A percentile compares a stretch with the other conserved stretches of the same genome.
These are phyloP conservation scores for Pittosporum tobira DNA, from an alignment of 129 eudicot species.

Conservation along the genomic window DNA sequence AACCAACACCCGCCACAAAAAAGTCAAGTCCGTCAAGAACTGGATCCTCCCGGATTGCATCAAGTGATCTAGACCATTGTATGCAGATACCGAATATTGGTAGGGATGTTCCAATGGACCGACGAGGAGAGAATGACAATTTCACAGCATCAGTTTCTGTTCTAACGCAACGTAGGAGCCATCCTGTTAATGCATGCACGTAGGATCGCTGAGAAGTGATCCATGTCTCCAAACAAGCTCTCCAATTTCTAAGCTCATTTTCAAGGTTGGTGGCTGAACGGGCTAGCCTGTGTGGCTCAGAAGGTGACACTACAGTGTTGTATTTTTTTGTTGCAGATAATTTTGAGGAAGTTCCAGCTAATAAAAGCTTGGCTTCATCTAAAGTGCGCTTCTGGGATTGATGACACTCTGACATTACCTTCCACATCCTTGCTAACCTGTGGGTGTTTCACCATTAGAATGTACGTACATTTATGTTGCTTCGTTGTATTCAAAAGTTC, in stretches of 20 bases:
- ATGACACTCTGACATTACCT: slow-evolving; percentile 89
- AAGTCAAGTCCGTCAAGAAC: slow-evolving; percentile 87
- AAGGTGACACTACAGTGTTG: slow-evolving; percentile 51
- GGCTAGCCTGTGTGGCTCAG: slow-evolving; percentile 80
- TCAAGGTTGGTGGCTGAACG: slow-evolving; percentile 85
- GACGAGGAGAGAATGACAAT: slow-evolving; percentile 71
- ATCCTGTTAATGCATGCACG: slow-evolving; percentile 67
- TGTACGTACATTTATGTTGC: not conserved
- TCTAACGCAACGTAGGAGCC: slow-evolving; percentile 74
- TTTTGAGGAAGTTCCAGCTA: slow-evolving; percentile 83
- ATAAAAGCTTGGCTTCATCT: slow-evolving; percentile 84
- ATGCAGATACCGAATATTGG: slow-evolving; percentile 72
- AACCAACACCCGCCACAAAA: slow-evolving; percentile 87
- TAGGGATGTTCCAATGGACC: slow-evolving; percentile 43
- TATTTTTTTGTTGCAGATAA: slow-evolving; percentile 35
- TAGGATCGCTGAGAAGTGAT: slow-evolving; percentile 76
- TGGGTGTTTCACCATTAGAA: slow-evolving; percentile 9
- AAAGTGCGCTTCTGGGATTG: slow-evolving; percentile 78
- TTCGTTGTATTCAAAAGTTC: slow-evolving; percentile 1
- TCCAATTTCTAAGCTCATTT: slow-evolving; percentile 79
- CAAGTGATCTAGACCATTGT: slow-evolving; percentile 69
- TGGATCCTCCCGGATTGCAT: slow-evolving; percentile 47
- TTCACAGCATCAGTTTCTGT: slow-evolving; percentile 54
- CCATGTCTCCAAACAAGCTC: slow-evolving; percentile 73
- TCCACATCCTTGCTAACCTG: slow-evolving; percentile 96